These are phyloP conservation scores for Cerrena zonata DNA, from an alignment of 1,284 basidiomycete species.

Conservation along the genomic window DNA sequence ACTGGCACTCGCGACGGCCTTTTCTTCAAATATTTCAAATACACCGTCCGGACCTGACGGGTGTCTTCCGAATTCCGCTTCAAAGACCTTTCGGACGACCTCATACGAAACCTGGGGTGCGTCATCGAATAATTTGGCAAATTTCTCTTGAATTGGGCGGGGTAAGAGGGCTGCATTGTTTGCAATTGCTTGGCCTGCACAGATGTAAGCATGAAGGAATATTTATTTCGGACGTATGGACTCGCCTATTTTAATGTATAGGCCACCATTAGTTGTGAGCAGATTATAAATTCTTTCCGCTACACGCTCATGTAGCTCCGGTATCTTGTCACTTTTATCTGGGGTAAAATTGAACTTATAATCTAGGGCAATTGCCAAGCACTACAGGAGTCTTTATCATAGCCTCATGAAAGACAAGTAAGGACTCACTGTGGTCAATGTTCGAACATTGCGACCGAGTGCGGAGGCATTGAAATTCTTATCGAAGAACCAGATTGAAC, in stretches of 20 bases:
- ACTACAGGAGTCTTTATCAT: slow-evolving; percentile 34
- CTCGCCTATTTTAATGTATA: slow-evolving; percentile 85
- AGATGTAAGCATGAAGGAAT: not conserved
- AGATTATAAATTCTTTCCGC: slow-evolving; percentile 72
- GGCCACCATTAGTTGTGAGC: slow-evolving; percentile 74
- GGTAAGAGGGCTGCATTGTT: slow-evolving; percentile 82
- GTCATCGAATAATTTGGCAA: slow-evolving; percentile 77
- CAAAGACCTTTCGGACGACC: slow-evolving; percentile 66
- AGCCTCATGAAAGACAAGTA: not conserved
- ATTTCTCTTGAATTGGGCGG: slow-evolving; percentile 74
- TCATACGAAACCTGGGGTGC: slow-evolving; percentile 78
- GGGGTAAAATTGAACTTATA: slow-evolving; percentile 82
- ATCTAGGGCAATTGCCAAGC: slow-evolving; percentile 61
- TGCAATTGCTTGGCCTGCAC: slow-evolving; percentile 68
- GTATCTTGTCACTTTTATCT: slow-evolving; percentile 62
- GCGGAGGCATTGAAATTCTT: slow-evolving; percentile 63
- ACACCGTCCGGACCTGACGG: slow-evolving; percentile 64
- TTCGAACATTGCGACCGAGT: slow-evolving; percentile 56
- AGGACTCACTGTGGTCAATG: slow-evolving; percentile 56
- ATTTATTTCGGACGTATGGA: slow-evolving; percentile 10
- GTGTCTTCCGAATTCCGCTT: slow-evolving; percentile 61
- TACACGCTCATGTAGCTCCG: slow-evolving; percentile 75
- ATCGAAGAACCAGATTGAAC: slow-evolving; percentile 49
- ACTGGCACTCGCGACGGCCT: slow-evolving; percentile 77
- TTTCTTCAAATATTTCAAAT: slow-evolving; percentile 71